Evolutionary conservation across 1,284 basidiomycete species (phyloP), one percentile per base, ranked within the genome.

Genomic region (Papiliotrema terrestris): DNA sequence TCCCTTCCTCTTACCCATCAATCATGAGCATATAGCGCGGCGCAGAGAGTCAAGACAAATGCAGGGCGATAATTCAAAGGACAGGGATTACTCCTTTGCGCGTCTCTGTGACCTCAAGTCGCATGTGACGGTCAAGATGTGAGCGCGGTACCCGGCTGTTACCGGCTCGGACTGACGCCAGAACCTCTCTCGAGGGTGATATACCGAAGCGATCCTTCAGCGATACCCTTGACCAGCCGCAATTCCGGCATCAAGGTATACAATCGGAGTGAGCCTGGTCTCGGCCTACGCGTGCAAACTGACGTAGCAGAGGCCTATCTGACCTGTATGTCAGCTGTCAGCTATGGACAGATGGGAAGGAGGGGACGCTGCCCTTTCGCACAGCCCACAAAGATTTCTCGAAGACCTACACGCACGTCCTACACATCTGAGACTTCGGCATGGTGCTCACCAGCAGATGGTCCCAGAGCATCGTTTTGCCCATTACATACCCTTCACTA

Each of bases 361-460:
- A 91, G 0, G 79, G 95, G 39, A 92, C 91, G 0, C 87, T 94
- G 25, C 88, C 91, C 0, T 90, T 89, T 67, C 85, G 90, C 48
- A 98, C 96, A 0, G 84, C 89, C 0, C 94, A 91, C 82, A 95
- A 94, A 73, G 83, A 89, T 15, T 97, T 96, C 80, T 89, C 88
- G 75, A 84, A 83, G 59, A 83, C 80, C 44, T 91, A 93, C 70
- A 86, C 80, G 89, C 90, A 62, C 52, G 84, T 77, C 14, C 15
- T 9, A 19, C 8, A 45, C 20, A 6, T 32, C 20, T 17, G 11
- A 22, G 37, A n/a, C 17, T 22, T 19, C 32, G 8, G 13, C 32
- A 26, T 13, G 29, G 8, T 22, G 52, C 55, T 57, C 32, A 58
- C 55, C 15, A 45, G 3, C 67, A 93, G 91, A 39, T 98, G 95